Evolutionary conservation across 2,329 filamentous ascomycete species (phyloP).

Genomic region (Albifimbria verrucaria): DNA sequence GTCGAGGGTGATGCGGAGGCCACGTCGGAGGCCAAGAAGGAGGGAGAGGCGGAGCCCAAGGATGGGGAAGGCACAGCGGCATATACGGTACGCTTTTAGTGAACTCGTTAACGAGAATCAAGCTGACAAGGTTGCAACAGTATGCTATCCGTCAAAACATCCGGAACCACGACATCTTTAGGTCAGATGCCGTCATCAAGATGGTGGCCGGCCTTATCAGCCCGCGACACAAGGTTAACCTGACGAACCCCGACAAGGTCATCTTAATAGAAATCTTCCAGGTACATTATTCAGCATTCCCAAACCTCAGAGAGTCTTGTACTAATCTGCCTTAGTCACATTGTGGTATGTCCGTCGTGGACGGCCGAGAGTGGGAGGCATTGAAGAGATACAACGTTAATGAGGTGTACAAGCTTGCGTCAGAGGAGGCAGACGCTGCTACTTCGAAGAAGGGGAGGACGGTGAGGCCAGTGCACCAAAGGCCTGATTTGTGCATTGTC

Average conservation of each 20-base stretch:
- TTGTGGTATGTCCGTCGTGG: constrained; percentile 76
- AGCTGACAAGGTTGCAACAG: constrained; percentile 36
- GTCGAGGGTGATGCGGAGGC: constrained; percentile 12
- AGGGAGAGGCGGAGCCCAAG: constrained; percentile 4
- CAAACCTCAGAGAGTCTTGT: not conserved
- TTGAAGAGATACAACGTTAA: constrained; percentile 77
- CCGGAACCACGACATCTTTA: constrained; percentile 68
- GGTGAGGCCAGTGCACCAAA: constrained; percentile 15
- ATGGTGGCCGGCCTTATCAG: constrained; percentile 65
- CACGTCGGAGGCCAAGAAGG: constrained; percentile 7
- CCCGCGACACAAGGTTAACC: constrained; percentile 68
- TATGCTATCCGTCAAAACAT: constrained; percentile 82
- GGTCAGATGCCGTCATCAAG: constrained; percentile 67
- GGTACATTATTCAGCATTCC: constrained; percentile 41
- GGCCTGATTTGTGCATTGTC: too few relatives aligned
- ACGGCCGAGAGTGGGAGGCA: constrained; percentile 63
- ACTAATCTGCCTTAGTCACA: constrained; percentile 51
- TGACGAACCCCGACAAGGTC: constrained; percentile 74
- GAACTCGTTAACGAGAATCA: constrained; percentile 6
- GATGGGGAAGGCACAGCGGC: constrained; percentile 14
- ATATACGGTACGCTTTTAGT: constrained; percentile 39
- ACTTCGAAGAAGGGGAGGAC: constrained; percentile 11
- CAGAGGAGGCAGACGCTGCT: constrained; percentile 1
- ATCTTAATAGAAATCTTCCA: constrained; percentile 79
- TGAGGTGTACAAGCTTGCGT: constrained; percentile 57